Evolutionary conservation across 306 rosid genomes (phyloP), one percentile per base, ranked within the genome.

Genomic region (Astragalus membranaceus): DNA sequence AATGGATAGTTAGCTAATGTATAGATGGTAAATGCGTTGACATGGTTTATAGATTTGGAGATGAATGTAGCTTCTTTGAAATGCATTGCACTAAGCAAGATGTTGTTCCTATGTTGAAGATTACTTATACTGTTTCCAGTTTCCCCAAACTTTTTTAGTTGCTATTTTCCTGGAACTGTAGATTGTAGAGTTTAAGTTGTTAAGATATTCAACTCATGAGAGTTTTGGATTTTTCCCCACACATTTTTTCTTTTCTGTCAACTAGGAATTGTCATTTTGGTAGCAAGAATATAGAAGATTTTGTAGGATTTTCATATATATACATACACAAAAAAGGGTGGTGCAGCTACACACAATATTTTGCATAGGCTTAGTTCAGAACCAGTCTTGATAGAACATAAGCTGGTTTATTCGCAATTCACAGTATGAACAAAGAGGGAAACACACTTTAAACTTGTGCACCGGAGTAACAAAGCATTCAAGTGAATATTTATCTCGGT

Each of bases 41-140:
- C 6, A 51, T 17, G 33, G 36, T 35, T 62, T 44, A 5, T 61
- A 43, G 63, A 64, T 33, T 62, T 70, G 61, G 48, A 35, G 36
- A 11, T 46, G 32, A 74, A 66, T 72, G 68, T 59, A 29, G 48
- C 76, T 77, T n/a, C 23, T 58, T 42, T 20, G 35, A 5, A 29
- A 50, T 39, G 62, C 41, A 36, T 36, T 58, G 37, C 30, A 57
- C 8, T 66, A 17, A 14, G 50, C 20, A 17, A 13, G 32, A 61
- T 42, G n/a, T 60, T 50, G 54, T 54, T 43, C 39, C 16, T 36
- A 11, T 11, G 17, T 4, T 63, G 58, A 74, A 42, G 9, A 29
- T 13, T 66, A 17, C 67, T 42, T 32, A 39, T 32, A 55, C 39
- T 42, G 35, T 74, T 11, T 43, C 7, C 42, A 44, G n/a, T n/a